Conservation (phyloP, 371 early-diverging fungal species). For the Lichtheimia hyalospora region DNA sequence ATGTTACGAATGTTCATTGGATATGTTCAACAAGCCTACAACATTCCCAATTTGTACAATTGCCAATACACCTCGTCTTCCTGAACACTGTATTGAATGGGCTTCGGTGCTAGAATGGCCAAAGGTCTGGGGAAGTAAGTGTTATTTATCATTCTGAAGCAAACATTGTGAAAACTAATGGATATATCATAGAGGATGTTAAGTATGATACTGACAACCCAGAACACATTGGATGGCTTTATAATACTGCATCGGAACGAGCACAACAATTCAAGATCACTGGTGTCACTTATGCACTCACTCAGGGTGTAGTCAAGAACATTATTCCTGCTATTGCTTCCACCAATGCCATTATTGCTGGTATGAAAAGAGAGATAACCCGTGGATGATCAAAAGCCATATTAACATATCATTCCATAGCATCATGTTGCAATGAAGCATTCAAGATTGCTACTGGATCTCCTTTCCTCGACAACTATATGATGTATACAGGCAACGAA, state of each 20-base stretch:
- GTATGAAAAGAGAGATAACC: conserved; percentile 26
- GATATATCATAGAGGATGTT: conserved; percentile 35
- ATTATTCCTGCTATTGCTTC: conserved; percentile 99
- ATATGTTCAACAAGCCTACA: conserved; percentile 77
- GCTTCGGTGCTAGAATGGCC: conserved; percentile 94
- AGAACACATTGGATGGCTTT: conserved; percentile 89
- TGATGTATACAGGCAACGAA: conserved; percentile 93
- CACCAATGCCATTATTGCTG: conserved; percentile 98
- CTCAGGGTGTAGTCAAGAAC: conserved; percentile 95
- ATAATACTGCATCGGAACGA: conserved; percentile 70
- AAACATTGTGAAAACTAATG: background rate
- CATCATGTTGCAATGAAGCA: conserved; percentile 94
- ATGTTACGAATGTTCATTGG: conserved; percentile 86
- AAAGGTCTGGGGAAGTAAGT: conserved; percentile 65
- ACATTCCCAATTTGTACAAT: conserved; percentile 99
- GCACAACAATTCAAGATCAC: conserved; percentile 81
- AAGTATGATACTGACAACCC: conserved; percentile 93
- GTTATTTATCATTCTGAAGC: no score
- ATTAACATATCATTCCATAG: conserved; percentile 28
- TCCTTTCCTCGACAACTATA: conserved; percentile 86
- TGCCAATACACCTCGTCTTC: conserved; percentile 91
- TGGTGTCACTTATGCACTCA: conserved; percentile 91
- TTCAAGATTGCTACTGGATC: conserved; percentile 85
- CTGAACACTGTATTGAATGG: conserved; percentile 99
- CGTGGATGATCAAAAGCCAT: background rate